Base-by-base conservation (phyloP, 495 filamentous ascomycete species). In the Geoglossum glabrum region DNA sequence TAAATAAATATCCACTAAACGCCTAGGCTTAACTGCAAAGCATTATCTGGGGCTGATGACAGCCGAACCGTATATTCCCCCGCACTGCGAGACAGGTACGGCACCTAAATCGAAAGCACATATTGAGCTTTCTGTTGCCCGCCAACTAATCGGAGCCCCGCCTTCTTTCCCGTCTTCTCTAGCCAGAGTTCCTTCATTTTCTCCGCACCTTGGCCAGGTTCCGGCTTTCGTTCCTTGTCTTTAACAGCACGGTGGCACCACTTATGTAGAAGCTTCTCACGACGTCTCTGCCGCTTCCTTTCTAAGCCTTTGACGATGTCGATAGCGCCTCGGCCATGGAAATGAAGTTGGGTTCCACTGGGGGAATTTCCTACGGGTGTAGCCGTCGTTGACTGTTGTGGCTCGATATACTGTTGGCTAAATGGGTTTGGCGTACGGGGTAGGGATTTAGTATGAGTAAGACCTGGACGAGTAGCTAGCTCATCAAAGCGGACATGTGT, bases 231-330 rank as follows among this genome's bases (percentile, higher is more conserved):
- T 57, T 75, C 74, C 67, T 82, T 76, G 66, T 81, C 77, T 64
- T 79, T 80, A 64, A 71, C 76, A 60, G 74, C 74, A 69, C 82
- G 82, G 58, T 79, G 76, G 70, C 79, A 87, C 63, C 88, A 80
- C 70, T 92, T 87, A 65, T 88, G 83, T 65, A 84, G 88, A 67
- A 90, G 92, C 70, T 95, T 86, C 70, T 83, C 86, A 57, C 92
- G 85, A 55, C 88, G 82, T 56, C 88, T 81, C 69, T 90, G 86
- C 46, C 90, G 81, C 71, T 92, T 95, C 70, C 86, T 82, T 73
- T 97, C 92, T 8, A 98, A 80, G 6, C 92, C 92, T 66, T 94
- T 89, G 70, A 95, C 87, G 61, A 98, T 97, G 66, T 96, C 93
- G 62, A 97, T 90, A 30, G 92, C 89, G 49, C 88, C 87, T 60